phyloP scores from a whole-genome alignment of 140 eudicot genomes.

The Flaveria floridana region DNA sequence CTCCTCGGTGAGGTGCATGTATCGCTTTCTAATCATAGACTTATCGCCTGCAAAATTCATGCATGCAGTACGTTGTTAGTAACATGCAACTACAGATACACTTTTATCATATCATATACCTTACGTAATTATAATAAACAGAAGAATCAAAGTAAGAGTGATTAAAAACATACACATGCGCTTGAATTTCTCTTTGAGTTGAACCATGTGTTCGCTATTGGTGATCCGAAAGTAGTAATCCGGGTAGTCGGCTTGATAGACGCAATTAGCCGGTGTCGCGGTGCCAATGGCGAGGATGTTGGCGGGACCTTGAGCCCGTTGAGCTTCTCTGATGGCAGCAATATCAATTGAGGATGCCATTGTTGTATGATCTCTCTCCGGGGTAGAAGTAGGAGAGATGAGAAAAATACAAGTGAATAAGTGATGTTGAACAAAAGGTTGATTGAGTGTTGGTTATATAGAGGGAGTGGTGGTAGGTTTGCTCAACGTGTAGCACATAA shows the following conservation, averaged over 20 bases:
- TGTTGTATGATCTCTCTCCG: background rate
- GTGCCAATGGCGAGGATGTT: slow-evolving; percentile 52
- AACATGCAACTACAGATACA: background rate
- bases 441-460: slow-evolving; percentile 19
- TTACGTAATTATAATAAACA: no score
- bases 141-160: background rate
- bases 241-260: slow-evolving; percentile 47
- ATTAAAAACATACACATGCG: slow-evolving; percentile 48
- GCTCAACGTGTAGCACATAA: background rate
- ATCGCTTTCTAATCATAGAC: slow-evolving; percentile 59
- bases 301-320: slow-evolving; percentile 42
- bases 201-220: slow-evolving; percentile 46
- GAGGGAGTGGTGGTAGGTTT: slow-evolving; percentile 14
- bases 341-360: slow-evolving; percentile 39
- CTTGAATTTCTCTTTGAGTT: slow-evolving; percentile 43
- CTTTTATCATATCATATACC: no score
- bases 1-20: slow-evolving; percentile 75
- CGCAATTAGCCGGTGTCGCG: slow-evolving; percentile 43
- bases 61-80: background rate
- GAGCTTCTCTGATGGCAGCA: slow-evolving; percentile 37
- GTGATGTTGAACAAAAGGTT: slow-evolving; percentile 2
- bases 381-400: background rate
- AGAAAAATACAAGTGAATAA: slow-evolving; percentile 14
- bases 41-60: slow-evolving; percentile 60
- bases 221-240: slow-evolving; percentile 49